A percentile compares a stretch with the other conserved stretches of the same genome.
These are phyloP conservation scores for Lactarius hengduanensis DNA, from an alignment of 768 basidiomycete species.

Conservation along the genomic window DNA sequence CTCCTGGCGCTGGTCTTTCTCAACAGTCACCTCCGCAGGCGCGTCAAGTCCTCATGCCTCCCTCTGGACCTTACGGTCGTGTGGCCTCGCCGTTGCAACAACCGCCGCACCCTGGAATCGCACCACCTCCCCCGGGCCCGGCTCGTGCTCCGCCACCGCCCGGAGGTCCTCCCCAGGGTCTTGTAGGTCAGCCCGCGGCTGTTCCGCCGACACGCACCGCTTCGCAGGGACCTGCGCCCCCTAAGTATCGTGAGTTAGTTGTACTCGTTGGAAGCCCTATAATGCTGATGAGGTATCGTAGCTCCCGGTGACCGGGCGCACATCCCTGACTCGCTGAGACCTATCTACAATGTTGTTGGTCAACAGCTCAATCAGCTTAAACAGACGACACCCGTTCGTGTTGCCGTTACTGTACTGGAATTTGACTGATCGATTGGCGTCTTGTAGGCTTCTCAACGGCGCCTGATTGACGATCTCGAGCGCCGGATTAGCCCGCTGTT, in stretches of 20 bases:
- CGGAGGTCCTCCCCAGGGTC: constrained; percentile 21
- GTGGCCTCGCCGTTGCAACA: constrained; percentile 17
- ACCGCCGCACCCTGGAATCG: constrained; percentile 17
- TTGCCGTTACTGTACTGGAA: not conserved
- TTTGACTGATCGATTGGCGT: constrained; percentile 13
- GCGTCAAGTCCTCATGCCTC: constrained; percentile 11
- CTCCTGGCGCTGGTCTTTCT: constrained; percentile 38
- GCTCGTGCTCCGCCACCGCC: constrained; percentile 36
- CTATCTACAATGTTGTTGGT: constrained; percentile 65
- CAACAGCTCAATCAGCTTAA: constrained; percentile 64
- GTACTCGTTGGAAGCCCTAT: not conserved
- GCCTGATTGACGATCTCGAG: constrained; percentile 83
- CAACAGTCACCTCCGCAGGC: constrained; percentile 35
- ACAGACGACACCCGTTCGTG: constrained; percentile 71
- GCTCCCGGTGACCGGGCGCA: constrained; percentile 92
- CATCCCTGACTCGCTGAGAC: constrained; percentile 68
- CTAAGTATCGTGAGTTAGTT: constrained; percentile 58
- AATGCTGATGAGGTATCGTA: constrained; percentile 35
- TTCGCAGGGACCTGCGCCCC: constrained; percentile 28
- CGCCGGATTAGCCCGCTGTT: constrained; percentile 82
- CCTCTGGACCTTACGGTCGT: constrained; percentile 36
- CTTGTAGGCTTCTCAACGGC: constrained; percentile 75
- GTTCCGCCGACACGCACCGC: constrained; percentile 21
- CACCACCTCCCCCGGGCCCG: constrained; percentile 28
- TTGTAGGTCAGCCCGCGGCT: constrained; percentile 6